Evolutionary conservation across 495 filamentous ascomycete species (phyloP).

Genomic region (Aspergillus ostianus): DNA sequence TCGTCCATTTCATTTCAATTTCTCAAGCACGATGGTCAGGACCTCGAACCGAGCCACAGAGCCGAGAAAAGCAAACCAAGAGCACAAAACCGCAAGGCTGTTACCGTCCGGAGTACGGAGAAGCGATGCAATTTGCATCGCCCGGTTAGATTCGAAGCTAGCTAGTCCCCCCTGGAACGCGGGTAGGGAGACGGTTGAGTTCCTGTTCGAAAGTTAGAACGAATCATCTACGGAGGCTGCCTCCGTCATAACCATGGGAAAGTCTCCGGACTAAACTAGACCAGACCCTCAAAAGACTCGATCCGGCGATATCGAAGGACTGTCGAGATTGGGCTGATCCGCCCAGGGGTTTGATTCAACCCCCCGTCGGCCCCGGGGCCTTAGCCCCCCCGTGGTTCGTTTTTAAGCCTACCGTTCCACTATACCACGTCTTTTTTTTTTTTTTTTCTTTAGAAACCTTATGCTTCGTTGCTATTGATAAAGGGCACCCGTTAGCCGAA

Average conservation of each 20-base stretch:
- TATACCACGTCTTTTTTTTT: neutral
- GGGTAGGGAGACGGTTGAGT: neutral
- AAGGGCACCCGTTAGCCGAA: neutral
- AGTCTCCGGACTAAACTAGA: constrained; percentile 1
- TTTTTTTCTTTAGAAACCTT: neutral
- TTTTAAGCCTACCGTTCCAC: constrained; percentile 4
- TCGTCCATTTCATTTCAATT: neutral
- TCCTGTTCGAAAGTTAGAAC: neutral
- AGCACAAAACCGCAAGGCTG: neutral
- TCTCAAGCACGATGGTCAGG: neutral
- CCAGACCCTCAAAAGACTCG: constrained; percentile 1
- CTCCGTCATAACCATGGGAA: constrained; percentile 7
- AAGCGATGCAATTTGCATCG: neutral
- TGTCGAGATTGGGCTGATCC: constrained; percentile 32
- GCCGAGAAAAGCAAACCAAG: neutral
- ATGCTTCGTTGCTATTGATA: neutral
- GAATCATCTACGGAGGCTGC: neutral
- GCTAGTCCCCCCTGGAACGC: neutral
- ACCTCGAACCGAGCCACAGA: neutral
- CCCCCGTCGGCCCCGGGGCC: constrained; percentile 16
- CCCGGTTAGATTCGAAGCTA: neutral
- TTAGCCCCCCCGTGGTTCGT: constrained; percentile 21
- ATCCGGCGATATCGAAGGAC: constrained; percentile 22
- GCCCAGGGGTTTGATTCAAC: constrained; percentile 29
- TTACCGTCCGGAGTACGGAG: neutral